phyloP scores from a whole-genome alignment of 306 rosid genomes.

The Mucuna pruriens region DNA sequence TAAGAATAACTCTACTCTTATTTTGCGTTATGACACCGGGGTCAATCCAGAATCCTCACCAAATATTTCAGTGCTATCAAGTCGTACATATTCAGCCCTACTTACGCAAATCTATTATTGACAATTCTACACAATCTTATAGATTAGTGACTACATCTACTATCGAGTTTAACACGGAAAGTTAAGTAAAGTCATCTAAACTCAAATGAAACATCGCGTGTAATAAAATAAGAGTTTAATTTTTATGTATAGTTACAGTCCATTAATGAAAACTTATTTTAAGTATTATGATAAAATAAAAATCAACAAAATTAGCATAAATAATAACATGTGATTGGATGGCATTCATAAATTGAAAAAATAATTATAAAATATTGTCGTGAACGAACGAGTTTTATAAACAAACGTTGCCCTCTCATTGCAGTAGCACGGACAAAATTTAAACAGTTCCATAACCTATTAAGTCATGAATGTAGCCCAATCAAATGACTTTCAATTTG shows the following conservation, averaged over 20 bases:
- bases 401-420: background rate
- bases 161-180: background rate
- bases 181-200: background rate
- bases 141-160: background rate
- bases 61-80: background rate
- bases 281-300: too few species aligned
- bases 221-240: background rate
- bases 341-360: too few species aligned
- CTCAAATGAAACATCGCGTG: background rate
- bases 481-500: background rate
- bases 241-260: too few species aligned
- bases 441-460: background rate
- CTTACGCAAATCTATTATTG: background rate
- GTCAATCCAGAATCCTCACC: slow-evolving; percentile 10
- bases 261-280: too few species aligned
- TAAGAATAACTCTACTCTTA: background rate
- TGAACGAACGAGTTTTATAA: background rate
- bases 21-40: too few species aligned
- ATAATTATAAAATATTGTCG: background rate
- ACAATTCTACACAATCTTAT: background rate
- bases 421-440: background rate
- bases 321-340: background rate
- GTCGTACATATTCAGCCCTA: background rate
- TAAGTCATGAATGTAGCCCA: background rate
- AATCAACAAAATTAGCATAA: too few species aligned